Base-by-base conservation (phyloP, 495 filamentous ascomycete species). In the Annulohypoxylon nitens region DNA sequence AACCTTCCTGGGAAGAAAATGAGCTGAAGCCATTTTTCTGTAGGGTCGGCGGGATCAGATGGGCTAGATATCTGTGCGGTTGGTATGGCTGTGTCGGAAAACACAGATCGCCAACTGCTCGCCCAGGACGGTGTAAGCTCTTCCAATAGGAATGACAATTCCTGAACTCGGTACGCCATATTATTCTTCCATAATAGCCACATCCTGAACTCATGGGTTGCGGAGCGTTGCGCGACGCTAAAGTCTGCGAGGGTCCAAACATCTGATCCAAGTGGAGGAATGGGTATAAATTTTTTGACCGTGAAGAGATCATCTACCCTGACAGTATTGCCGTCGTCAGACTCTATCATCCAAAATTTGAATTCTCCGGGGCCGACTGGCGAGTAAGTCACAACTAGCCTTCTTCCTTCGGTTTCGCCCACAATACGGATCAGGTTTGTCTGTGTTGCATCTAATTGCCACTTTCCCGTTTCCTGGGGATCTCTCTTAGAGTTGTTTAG, bases 141-240 rank as follows among this genome's bases (percentile, higher is more conserved):
- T 6, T 79, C 69, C 9, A 75, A 62, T 26, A 78, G 69, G 20
- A 82, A 73, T 61, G 82, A 78, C 50, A 88, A 71, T 61, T 79
- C 81, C 79, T 94, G 92, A 43, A 97, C 84, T 64, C 91, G 85
- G 79, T 94, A 90, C 69, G 91, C 86, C 73, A 91, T 87, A 77
- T 96, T 91, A 81, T 92, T 90, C 83, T 95, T 91, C 94, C 93
- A 95, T 47, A 96, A 81, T 11, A 94, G 86, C 96, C 96, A 99
- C 54, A 86, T 64, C 76, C 93, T 88, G 68, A 90, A 88, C 16
- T 80, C 78, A 11, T 75, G 64, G 5, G 73, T 63, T 78, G 83
- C 71, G 73, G 88, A 75, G 80, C 85, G 78, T 36, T 78, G 65
- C 3, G 78, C 61, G 30, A 97, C 79, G 64, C 89, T 86, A 79